A percentile compares a stretch with the other conserved stretches of the same genome.
phyloP scores from a whole-genome alignment of 164 flowering plant species.

The Akebia trifoliata region DNA sequence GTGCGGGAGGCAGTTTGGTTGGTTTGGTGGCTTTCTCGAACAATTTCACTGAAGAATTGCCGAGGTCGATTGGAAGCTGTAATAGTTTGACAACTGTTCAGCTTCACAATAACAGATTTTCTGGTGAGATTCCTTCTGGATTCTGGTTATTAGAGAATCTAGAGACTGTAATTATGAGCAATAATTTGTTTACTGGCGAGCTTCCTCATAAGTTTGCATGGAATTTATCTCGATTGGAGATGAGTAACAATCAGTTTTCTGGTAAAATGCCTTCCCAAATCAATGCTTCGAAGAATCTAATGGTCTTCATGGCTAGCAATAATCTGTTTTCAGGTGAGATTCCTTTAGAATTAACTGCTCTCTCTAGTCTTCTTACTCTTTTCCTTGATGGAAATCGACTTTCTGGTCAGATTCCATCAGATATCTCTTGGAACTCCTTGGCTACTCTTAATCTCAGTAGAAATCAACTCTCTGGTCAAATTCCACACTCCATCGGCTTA shows the following conservation, averaged over 20 bases:
- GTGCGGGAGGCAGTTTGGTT: slow-evolving; percentile 27
- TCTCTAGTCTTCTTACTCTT: slow-evolving; percentile 28
- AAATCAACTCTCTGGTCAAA: slow-evolving; percentile 40
- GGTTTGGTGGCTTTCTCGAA: slow-evolving; percentile 53
- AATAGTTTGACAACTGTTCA: slow-evolving; percentile 26
- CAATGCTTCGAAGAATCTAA: slow-evolving; percentile 22
- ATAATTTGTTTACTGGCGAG: slow-evolving; percentile 43
- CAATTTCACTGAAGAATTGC: slow-evolving; percentile 51
- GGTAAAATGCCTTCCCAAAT: slow-evolving; percentile 42
- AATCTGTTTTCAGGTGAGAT: slow-evolving; percentile 46
- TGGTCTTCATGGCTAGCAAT: slow-evolving; percentile 40
- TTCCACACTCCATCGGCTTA: slow-evolving; percentile 36
- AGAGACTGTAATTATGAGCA: slow-evolving; percentile 12
- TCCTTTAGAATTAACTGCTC: slow-evolving; percentile 37
- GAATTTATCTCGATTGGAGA: slow-evolving; percentile 39
- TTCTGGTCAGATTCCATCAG: slow-evolving; percentile 35
- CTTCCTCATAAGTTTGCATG: slow-evolving; percentile 32
- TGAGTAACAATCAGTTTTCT: slow-evolving; percentile 42
- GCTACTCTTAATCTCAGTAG: slow-evolving; percentile 29
- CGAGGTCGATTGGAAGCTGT: slow-evolving; percentile 56
- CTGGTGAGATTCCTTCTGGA: slow-evolving; percentile 40
- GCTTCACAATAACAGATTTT: slow-evolving; percentile 32
- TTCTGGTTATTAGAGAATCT: slow-evolving; percentile 37
- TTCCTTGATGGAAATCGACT: slow-evolving; percentile 43
- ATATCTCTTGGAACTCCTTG: slow-evolving; percentile 40